Evolutionary conservation across 2,329 filamentous ascomycete species (phyloP).

Genomic region (Coccinonectria pachysandricola): DNA sequence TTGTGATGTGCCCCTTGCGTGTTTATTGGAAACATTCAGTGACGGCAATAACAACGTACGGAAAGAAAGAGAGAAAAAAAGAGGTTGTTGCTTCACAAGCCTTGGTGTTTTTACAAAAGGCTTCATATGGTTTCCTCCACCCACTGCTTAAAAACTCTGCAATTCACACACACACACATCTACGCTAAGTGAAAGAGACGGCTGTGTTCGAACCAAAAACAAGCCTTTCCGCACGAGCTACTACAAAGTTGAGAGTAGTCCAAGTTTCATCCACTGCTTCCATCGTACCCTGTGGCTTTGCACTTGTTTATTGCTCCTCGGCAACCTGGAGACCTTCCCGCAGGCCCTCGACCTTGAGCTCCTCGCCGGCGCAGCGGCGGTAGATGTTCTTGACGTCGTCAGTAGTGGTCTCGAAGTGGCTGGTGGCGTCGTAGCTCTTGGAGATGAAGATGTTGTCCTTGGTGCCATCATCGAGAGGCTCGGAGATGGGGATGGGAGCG

Average conservation of each 20-base stretch:
- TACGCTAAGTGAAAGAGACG: conserved; percentile 5
- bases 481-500: conserved; percentile 84
- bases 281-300: conserved; percentile 1
- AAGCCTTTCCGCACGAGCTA: conserved; percentile 2
- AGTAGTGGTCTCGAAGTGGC: conserved; percentile 86
- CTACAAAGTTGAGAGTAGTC: conserved; percentile 2
- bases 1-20: too few relatives aligned
- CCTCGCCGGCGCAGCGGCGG: conserved; percentile 68
- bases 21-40: too few relatives aligned
- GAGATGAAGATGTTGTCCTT: conserved; percentile 94
- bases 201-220: conserved; percentile 5
- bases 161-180: too few relatives aligned
- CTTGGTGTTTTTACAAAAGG: too few relatives aligned
- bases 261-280: conserved; percentile 5
- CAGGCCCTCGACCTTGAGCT: conserved; percentile 78
- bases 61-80: too few relatives aligned
- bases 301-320: conserved; percentile 44
- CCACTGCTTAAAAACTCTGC: conserved; percentile 5
- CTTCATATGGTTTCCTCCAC: conserved; percentile 4
- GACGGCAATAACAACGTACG: too few relatives aligned
- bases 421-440: conserved; percentile 96
- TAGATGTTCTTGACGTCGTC: conserved; percentile 97
- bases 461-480: conserved; percentile 71
- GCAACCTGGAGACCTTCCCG: conserved; percentile 68
- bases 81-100: too few relatives aligned